Evolutionary conservation across 257 asterid species (phyloP), one percentile per base, ranked within the genome.

Genomic region (Schizonepeta tenuifolia): DNA sequence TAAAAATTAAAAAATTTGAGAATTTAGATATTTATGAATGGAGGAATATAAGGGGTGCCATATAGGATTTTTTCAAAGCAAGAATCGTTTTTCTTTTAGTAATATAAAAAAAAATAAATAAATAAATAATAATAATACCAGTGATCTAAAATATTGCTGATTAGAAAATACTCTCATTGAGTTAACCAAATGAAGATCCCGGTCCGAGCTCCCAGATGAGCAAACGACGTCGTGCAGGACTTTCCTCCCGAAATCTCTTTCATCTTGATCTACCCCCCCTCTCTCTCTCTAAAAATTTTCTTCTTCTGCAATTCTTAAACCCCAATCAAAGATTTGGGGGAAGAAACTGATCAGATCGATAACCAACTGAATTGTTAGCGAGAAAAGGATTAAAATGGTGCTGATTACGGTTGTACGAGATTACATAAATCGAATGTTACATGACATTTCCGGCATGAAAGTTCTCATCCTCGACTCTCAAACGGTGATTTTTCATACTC

Each of bases 391-490:
- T 3, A 73, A 58, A 62, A 92, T 95, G 99, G 98, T 87, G 79
- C 70, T 95, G 65, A 76, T 90, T 62, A 54, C 88, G 22, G 83
- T 82, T 2, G 97, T 79, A 13, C 87, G 98, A 51, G 98, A 95
- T 22, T 95, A 95, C 82, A 72, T 95, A 62, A 88, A 90, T 84
- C 94, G 93, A 36, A 92, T 95, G 91, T 61, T 92, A 61, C 98
- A 90, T 12, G 99, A 95, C 80, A 92, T 95, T 54, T 87, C 99
- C 57, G 98, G 97, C 64, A 95, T 95, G 99, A 95, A 95, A 83
- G 96, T 95, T 70, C 89, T 95, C 86, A 88, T 95, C 80, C 97
- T 95, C 76, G 99, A 95, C 83, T 83, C 96, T 58, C 72, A 71
- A 7, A 95, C 99, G 96, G 98, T 85, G 77, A 33, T 56, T 49